A percentile compares a stretch with the other conserved stretches of the same genome.
These are phyloP conservation scores for Alternaria brassicae DNA, from an alignment of 2,329 filamentous ascomycete species.

Conservation along the genomic window DNA sequence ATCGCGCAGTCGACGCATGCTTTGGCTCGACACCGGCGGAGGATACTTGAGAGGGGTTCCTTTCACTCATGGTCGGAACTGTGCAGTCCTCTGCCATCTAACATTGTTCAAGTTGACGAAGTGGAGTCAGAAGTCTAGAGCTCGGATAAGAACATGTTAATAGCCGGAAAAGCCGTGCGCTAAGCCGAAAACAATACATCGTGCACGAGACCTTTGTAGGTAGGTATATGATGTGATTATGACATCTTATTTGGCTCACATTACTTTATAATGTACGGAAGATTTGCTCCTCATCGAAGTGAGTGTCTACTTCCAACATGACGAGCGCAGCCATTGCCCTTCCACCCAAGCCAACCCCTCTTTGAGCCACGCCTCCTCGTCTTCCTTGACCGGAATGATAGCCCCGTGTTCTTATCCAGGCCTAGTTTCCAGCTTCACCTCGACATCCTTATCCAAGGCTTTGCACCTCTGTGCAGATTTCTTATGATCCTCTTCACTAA, in stretches of 20 bases:
- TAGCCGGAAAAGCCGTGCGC: constrained; percentile 15
- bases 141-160: constrained; percentile 14
- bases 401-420: constrained; percentile 44
- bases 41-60: not conserved
- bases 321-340: constrained; percentile 29
- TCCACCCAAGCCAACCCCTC: constrained; percentile 39
- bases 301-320: not conserved
- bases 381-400: constrained; percentile 33
- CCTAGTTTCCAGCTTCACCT: constrained; percentile 29
- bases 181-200: constrained; percentile 8
- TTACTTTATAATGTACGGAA: not conserved
- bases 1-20: constrained; percentile 15
- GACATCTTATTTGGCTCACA: not conserved
- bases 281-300: not conserved
- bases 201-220: not conserved
- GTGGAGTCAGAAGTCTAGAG: constrained; percentile 8
- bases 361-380: constrained; percentile 40
- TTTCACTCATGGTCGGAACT: constrained; percentile 3
- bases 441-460: constrained; percentile 15
- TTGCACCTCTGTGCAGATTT: constrained; percentile 36
- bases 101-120: constrained; percentile 5
- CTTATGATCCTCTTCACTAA: constrained; percentile 35
- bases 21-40: constrained; percentile 1
- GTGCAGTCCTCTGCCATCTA: not conserved
- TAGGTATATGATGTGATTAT: not conserved